Evolutionary conservation across 2,329 filamentous ascomycete species (phyloP).

Genomic region (Aspergillus candidus): DNA sequence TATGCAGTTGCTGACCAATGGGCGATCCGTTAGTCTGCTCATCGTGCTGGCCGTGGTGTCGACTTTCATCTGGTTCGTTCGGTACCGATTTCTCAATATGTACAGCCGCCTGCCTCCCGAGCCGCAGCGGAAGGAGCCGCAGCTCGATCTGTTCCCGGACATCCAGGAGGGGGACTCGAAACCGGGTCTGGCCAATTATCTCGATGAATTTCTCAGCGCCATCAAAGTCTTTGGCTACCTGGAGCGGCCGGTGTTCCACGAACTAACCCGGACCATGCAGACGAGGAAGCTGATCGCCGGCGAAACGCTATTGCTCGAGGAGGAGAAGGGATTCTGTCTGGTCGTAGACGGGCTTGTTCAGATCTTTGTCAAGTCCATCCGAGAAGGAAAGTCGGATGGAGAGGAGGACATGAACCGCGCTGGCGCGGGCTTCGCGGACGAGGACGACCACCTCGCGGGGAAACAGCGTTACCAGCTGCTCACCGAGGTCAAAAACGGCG

Average conservation of each 20-base stretch:
- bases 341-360: slow-evolving; percentile 95
- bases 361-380: slow-evolving; percentile 92
- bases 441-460: slow-evolving; percentile 60
- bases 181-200: slow-evolving; percentile 85
- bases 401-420: slow-evolving; percentile 36
- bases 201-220: slow-evolving; percentile 95
- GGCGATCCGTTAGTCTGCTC: slow-evolving; percentile 55
- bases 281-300: slow-evolving; percentile 93
- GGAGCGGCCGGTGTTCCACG: slow-evolving; percentile 93
- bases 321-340: slow-evolving; percentile 96
- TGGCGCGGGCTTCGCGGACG: slow-evolving; percentile 52
- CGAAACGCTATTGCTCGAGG: slow-evolving; percentile 89
- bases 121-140: slow-evolving; percentile 90
- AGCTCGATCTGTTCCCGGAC: slow-evolving; percentile 91
- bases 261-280: slow-evolving; percentile 96
- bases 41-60: slow-evolving; percentile 72
- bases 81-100: slow-evolving; percentile 95
- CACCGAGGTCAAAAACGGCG: slow-evolving; percentile 95
- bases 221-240: slow-evolving; percentile 99
- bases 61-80: slow-evolving; percentile 85
- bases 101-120: slow-evolving; percentile 90
- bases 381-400: slow-evolving; percentile 34
- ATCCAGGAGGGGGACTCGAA: slow-evolving; percentile 85
- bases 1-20: slow-evolving; percentile 6
- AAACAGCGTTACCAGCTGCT: slow-evolving; percentile 89